A percentile compares a stretch with the other conserved stretches of the same genome.
phyloP scores from a whole-genome alignment of 495 filamentous ascomycete genomes.

The Penicillium cosmopolitanum region DNA sequence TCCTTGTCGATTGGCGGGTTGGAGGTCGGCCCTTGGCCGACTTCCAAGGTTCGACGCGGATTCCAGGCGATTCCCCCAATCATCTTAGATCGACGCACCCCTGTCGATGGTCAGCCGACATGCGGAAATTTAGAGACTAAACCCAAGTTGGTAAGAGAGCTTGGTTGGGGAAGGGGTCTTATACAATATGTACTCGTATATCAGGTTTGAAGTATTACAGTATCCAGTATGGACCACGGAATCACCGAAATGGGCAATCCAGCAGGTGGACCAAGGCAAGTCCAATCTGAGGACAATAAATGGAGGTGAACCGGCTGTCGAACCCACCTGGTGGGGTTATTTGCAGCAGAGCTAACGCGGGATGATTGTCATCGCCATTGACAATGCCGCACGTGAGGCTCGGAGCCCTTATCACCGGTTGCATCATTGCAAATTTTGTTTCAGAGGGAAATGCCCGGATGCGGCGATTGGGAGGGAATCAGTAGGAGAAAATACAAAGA shows the following conservation, averaged over 20 bases:
- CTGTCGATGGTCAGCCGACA: constrained; percentile 30
- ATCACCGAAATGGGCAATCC: constrained; percentile 28
- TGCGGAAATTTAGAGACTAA: constrained; percentile 15
- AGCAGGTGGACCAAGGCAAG: constrained; percentile 12
- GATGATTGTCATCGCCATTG: not conserved
- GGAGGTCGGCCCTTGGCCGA: not conserved
- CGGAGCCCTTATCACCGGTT: constrained; percentile 31
- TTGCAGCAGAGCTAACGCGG: constrained; percentile 8
- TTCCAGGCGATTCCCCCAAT: constrained; percentile 25
- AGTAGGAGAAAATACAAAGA: no score
- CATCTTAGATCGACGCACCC: constrained; percentile 21
- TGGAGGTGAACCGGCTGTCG: constrained; percentile 11
- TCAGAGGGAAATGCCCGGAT: not conserved
- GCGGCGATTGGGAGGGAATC: not conserved
- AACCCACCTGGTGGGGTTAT: not conserved
- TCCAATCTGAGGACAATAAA: constrained; percentile 8
- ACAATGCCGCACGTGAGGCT: constrained; percentile 26
- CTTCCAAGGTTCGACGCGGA: constrained; percentile 24
- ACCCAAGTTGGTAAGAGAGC: not conserved
- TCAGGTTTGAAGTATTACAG: not conserved
- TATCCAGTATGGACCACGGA: constrained; percentile 8
- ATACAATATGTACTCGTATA: not conserved
- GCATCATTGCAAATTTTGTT: constrained; percentile 21
- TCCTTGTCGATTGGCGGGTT: constrained; percentile 20
- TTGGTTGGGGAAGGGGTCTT: not conserved